Evolutionary conservation across 106 monocot species (phyloP), one percentile per base, ranked within the genome.

Genomic region (Dendrobium officinale): DNA sequence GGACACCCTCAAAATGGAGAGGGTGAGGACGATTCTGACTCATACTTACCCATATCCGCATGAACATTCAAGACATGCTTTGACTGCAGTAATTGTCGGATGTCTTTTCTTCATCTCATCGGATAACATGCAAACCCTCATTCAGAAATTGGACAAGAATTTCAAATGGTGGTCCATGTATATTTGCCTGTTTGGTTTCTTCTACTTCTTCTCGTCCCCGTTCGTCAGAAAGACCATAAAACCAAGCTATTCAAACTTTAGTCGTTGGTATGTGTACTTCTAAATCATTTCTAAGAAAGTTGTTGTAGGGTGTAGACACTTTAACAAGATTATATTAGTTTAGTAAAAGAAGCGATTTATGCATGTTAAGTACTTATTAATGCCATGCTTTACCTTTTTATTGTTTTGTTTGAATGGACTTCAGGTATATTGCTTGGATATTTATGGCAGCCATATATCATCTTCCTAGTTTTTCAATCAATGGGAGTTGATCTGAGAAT

Each of bases 121-220:
- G 37, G 99, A 99, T 83, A 99, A 99, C 80, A 87, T 99, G 82
- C 93, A 93, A 75, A 95, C 92, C 10, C 91, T 99, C 33, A 89
- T 95, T 31, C 89, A 88, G 78, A 93, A 93, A 75, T 77, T 99
- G 75, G 99, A 95, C 85, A 99, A 88, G 81, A 99, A 95, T 85
- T 79, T 95, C 66, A 99, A 95, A 81, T 95, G 99, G 93, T 99
- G 99, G 99, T 99, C 95, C 37, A 90, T 99, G 99, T 99, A 99
- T 82, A 72, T 83, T 61, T 99, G 95, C 79, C 80, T 99, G 76
- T 78, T 99, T 81, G 95, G 92, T 27, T 95, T 99, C 73, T 99
- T 99, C 84, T 99, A 99, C 81, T 99, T 91, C 77, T 99, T 99
- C 81, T 99, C 99, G 66, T 99, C 99, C 73, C 99, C 99, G 78